Conservation (phyloP, 2,329 filamentous ascomycete genomes). For the Ophiostoma ips region DNA sequence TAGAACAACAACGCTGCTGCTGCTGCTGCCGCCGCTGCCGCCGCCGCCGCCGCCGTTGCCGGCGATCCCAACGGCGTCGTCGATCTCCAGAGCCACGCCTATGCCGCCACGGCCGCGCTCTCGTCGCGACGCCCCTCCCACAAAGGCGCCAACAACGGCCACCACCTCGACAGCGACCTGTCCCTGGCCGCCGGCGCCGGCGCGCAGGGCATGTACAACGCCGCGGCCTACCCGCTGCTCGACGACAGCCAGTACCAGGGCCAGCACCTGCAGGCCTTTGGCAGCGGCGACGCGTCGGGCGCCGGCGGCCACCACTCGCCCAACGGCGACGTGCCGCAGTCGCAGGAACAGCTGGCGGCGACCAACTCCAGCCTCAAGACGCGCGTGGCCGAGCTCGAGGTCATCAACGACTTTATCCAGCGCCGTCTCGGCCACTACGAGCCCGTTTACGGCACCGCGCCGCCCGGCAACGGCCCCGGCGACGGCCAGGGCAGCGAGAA, state of each 20-base stretch:
- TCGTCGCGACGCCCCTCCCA: constrained; percentile 48
- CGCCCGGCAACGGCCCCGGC: constrained; percentile 29
- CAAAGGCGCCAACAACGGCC: constrained; percentile 59
- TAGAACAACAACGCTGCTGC: constrained; percentile 11
- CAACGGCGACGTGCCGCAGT: constrained; percentile 45
- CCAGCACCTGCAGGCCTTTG: constrained; percentile 34
- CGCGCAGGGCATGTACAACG: constrained; percentile 44
- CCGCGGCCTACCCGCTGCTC: constrained; percentile 55
- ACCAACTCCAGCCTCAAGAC: constrained; percentile 85
- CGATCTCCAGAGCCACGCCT: constrained; percentile 37
- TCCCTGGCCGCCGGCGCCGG: constrained; percentile 28
- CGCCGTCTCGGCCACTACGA: constrained; percentile 60
- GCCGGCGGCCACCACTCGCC: constrained; percentile 31
- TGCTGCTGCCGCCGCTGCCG: constrained; percentile 9
- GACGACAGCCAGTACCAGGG: constrained; percentile 55
- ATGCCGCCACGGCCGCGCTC: constrained; percentile 34
- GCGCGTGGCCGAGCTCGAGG: constrained; percentile 82
- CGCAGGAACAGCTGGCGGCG: constrained; percentile 65
- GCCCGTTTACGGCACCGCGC: constrained; percentile 39
- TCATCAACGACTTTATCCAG: constrained; percentile 78
- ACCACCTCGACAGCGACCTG: constrained; percentile 58
- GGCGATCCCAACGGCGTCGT: constrained; percentile 42
- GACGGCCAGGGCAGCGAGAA: constrained; percentile 9
- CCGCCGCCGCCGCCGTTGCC: constrained; percentile 16
- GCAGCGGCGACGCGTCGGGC: constrained; percentile 24